A percentile compares a stretch with the other conserved stretches of the same genome.
phyloP scores from a whole-genome alignment of 1,284 basidiomycete genomes.

The Singerocomus rubriflavus region DNA sequence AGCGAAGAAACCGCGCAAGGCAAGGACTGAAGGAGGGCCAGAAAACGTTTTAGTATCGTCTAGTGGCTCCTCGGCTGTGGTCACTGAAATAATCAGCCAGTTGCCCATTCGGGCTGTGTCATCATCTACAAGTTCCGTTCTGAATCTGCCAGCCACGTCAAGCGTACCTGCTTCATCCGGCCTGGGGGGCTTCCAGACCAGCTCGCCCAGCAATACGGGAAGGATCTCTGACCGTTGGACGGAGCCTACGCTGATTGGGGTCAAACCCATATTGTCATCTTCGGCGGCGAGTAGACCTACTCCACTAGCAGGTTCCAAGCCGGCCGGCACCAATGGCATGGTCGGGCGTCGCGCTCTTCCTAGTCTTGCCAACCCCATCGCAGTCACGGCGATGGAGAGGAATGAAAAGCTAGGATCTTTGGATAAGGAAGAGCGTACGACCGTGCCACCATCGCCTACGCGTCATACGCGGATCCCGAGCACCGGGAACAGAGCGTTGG shows the following conservation, averaged over 20 bases:
- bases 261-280: conserved; percentile 24
- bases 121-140: conserved; percentile 2
- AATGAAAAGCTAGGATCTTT: conserved; percentile 7
- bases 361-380: conserved; percentile 30
- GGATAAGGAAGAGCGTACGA: conserved; percentile 13
- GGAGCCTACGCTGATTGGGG: conserved; percentile 33
- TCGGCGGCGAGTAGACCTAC: background rate
- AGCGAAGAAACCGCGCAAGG: conserved; percentile 60
- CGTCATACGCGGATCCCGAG: conserved; percentile 58
- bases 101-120: background rate
- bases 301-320: conserved; percentile 3
- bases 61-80: background rate
- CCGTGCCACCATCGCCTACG: conserved; percentile 24
- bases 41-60: background rate
- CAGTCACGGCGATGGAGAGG: conserved; percentile 3
- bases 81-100: background rate
- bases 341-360: conserved; percentile 40
- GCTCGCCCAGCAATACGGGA: conserved; percentile 7
- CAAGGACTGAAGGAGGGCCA: conserved; percentile 24
- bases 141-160: conserved; percentile 3
- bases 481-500: conserved; percentile 64
- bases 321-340: conserved; percentile 19
- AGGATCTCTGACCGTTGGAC: conserved; percentile 34
- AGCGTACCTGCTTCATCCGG: background rate
- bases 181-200: background rate